These are phyloP conservation scores for Dioscorea dumetorum DNA, from an alignment of 106 monocot species.

Conservation along the genomic window DNA sequence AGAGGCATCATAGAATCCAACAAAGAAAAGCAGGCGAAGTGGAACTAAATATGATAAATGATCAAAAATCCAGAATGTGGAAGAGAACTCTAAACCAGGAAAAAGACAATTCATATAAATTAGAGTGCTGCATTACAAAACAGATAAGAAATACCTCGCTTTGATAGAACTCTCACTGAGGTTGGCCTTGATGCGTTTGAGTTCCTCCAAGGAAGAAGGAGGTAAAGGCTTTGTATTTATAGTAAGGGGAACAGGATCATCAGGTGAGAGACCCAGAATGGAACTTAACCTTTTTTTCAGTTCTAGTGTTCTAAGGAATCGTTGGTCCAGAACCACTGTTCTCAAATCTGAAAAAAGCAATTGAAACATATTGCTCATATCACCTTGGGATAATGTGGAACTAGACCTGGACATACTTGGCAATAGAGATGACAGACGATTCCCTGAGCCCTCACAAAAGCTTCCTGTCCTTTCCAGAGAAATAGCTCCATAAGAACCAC, in stretches of 20 bases:
- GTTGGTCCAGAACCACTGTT: conserved; percentile 21
- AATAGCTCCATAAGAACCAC: conserved; percentile 18
- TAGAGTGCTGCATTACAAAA: not conserved
- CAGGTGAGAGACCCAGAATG: conserved; percentile 20
- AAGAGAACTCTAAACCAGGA: not conserved
- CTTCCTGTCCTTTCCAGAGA: conserved; percentile 44
- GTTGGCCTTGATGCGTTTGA: conserved; percentile 33
- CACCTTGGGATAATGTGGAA: conserved; percentile 19
- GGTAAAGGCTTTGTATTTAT: conserved; percentile 10
- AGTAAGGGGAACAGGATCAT: conserved; percentile 23
- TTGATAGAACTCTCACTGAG: conserved; percentile 25
- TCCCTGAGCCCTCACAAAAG: conserved; percentile 38
- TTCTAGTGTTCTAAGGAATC: conserved; percentile 23
- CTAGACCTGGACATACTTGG: conserved; percentile 21
- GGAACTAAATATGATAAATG: not conserved
- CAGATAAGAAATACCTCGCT: conserved; percentile 29
- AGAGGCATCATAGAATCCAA: not conserved
- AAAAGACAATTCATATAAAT: not conserved
- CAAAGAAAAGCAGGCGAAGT: not conserved
- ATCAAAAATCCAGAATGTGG: not conserved
- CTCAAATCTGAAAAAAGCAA: conserved; percentile 35
- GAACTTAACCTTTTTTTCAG: conserved; percentile 28
- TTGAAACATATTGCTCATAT: conserved; percentile 23
- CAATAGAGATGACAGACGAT: conserved; percentile 14
- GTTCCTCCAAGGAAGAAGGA: conserved; percentile 33